These are phyloP conservation scores for Breynia disticha DNA, from an alignment of 441 rosid species.

Conservation along the genomic window DNA sequence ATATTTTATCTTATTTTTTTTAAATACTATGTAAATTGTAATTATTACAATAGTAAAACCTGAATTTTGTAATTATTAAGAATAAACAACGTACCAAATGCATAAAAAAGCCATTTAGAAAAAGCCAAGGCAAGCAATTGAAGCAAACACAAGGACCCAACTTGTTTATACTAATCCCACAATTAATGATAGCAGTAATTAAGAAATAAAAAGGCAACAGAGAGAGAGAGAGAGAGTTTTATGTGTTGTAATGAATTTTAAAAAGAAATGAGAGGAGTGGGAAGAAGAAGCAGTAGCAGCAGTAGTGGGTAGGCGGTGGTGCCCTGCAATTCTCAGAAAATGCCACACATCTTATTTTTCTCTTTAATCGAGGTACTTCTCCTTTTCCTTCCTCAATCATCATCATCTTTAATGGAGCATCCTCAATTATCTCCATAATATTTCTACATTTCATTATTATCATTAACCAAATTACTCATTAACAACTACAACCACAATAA, in stretches of 20 bases:
- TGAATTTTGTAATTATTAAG: too few species aligned
- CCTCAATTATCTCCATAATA: slow-evolving; percentile 5
- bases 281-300: neutral
- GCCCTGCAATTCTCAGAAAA: slow-evolving; percentile 38
- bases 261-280: neutral
- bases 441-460: slow-evolving; percentile 12
- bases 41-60: too few species aligned
- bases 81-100: too few species aligned
- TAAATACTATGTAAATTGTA: too few species aligned
- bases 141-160: too few species aligned
- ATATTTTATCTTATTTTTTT: too few species aligned
- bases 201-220: too few species aligned
- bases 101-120: too few species aligned
- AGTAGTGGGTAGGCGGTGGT: slow-evolving; percentile 8
- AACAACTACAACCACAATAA: too few species aligned
- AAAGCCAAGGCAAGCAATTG: too few species aligned
- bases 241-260: neutral
- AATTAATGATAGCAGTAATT: too few species aligned
- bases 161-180: too few species aligned
- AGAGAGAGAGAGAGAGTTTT: neutral
- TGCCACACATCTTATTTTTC: slow-evolving; percentile 37
- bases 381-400: slow-evolving; percentile 17
- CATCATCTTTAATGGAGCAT: slow-evolving; percentile 21
- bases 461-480: slow-evolving; percentile 8
- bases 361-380: slow-evolving; percentile 34